Base-by-base conservation (phyloP, 129 eudicot genomes). In the Artemisia annua region DNA sequence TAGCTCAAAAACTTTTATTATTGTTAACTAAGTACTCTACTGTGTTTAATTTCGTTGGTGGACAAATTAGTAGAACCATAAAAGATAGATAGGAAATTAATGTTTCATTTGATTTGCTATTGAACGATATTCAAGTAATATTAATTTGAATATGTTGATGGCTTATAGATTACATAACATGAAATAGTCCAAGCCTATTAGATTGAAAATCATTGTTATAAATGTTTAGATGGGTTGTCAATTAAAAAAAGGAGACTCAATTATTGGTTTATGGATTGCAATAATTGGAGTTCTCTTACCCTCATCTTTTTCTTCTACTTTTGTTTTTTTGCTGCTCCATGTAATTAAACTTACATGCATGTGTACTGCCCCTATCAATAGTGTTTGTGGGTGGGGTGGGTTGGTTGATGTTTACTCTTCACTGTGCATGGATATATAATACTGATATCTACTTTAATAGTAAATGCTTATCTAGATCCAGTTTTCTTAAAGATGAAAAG, bases 211-310 rank as follows among this genome's bases (percentile, higher is more conserved):
- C 15, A 77, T 50, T 70, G 39, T 61, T 63, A 46, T 52, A 63
- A 51, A 78, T 39, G 9, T 8, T 28, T 63, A 53, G 77, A 55
- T 78, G 57, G 54, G 65, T 70, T 70, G 82, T 72, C 77, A 71
- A 43, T 43, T 61, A 52, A 46, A 61, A 69, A 56, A 52, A 76
- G 13, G 22, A 74, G 68, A 54, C 84, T 80, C 84, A 80, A 80
- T 80, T 80, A 80, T 80, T 80, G 84, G 75, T 80, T 50, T 69
- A 6, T 60, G 51, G 67, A 80, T 80, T 68, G 84, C 84, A 80
- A 80, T 80, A 74, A 80, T 80, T 80, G 80, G 43, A 74, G 72
- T 53, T 61, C 16, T 79, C 71, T 74, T 59, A 22, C 83, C 79
- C 72, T 74, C 79, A 11, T 74, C 75, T 39, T 74, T 74, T 58